These are phyloP conservation scores for Plasmopara muralis DNA, from an alignment of 352 stramenopile genomes.

Conservation along the genomic window DNA sequence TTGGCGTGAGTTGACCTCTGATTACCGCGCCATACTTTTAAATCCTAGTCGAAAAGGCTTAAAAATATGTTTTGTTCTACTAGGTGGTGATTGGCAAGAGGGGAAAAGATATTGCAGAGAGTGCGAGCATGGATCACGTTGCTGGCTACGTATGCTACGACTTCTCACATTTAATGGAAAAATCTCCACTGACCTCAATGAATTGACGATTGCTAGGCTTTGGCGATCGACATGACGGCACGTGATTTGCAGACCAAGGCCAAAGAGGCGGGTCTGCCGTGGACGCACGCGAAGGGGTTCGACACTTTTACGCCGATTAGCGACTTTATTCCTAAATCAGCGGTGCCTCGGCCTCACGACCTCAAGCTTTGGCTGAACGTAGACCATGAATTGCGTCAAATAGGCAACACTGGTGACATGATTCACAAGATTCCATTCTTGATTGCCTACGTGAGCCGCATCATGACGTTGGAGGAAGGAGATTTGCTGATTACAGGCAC, in stretches of 20 bases:
- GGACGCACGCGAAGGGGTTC: constrained; percentile 67
- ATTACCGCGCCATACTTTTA: not conserved
- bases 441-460: constrained; percentile 69
- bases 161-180: not conserved
- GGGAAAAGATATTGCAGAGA: constrained; percentile 54
- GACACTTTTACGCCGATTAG: constrained; percentile 81
- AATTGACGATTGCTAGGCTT: constrained; percentile 18
- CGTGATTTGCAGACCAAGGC: constrained; percentile 69
- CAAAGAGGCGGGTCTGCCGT: constrained; percentile 69
- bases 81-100: constrained; percentile 68
- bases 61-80: not conserved
- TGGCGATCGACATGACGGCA: constrained; percentile 81
- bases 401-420: constrained; percentile 71
- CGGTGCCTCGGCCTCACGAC: constrained; percentile 51
- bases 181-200: not conserved
- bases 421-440: constrained; percentile 73
- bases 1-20: constrained; percentile 40
- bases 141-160: constrained; percentile 46
- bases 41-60: not conserved
- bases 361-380: constrained; percentile 81
- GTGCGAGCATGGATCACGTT: constrained; percentile 59
- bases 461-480: constrained; percentile 81
- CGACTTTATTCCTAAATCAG: constrained; percentile 68
- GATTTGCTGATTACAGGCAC: constrained; percentile 84
- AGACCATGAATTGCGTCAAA: constrained; percentile 64